Percentiles rank a stretch among this genome's conserved stretches.
phyloP scores from a whole-genome alignment of 148 eudicot species.

The Polygonum maritimum region DNA sequence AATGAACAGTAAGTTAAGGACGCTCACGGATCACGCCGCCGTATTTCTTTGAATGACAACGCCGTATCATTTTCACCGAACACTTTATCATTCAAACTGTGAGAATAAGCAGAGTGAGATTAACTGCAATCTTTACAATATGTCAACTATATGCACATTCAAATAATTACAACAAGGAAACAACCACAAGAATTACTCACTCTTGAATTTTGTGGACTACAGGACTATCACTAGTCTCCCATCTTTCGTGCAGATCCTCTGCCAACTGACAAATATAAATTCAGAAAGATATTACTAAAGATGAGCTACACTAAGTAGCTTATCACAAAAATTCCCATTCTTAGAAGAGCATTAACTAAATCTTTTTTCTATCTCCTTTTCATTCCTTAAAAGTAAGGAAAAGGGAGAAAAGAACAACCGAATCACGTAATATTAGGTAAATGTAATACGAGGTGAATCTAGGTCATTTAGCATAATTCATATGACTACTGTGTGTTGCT shows the following conservation, averaged over 20 bases:
- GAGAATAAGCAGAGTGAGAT: slow-evolving; percentile 11
- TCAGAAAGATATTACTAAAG: neutral
- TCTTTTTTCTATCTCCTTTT: neutral
- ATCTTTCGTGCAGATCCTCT: slow-evolving; percentile 81
- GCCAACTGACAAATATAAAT: slow-evolving; percentile 43
- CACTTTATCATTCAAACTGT: slow-evolving; percentile 72
- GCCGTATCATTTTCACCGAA: slow-evolving; percentile 83
- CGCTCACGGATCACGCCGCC: slow-evolving; percentile 80
- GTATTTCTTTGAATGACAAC: slow-evolving; percentile 78
- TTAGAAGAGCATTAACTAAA: neutral
- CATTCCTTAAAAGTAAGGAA: neutral
- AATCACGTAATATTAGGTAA: neutral
- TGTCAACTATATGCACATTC: neutral
- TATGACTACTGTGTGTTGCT: neutral
- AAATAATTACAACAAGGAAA: neutral
- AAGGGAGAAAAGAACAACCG: neutral
- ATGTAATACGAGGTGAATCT: neutral
- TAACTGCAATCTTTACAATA: neutral
- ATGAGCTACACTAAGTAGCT: neutral
- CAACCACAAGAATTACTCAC: slow-evolving; percentile 32
- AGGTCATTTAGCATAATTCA: neutral
- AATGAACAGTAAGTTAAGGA: slow-evolving; percentile 12
- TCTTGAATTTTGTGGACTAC: slow-evolving; percentile 87
- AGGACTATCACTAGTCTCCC: slow-evolving; percentile 93
- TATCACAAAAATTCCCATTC: neutral